Conservation (phyloP, 176 grass and related monocot species). For the Thinopyrum elongatum region DNA sequence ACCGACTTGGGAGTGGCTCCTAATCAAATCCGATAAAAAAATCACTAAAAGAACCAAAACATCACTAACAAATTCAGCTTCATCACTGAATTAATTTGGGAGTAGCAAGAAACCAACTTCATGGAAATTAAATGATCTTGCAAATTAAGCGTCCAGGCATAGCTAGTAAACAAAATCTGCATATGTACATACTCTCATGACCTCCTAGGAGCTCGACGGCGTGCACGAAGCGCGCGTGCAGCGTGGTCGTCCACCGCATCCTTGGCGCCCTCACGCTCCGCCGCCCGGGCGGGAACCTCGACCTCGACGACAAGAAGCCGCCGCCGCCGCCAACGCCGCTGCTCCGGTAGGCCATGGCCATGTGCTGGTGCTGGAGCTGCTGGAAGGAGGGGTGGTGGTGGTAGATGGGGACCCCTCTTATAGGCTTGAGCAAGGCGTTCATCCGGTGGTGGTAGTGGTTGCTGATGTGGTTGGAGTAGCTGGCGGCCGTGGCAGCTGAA, state of each 20-base stretch:
- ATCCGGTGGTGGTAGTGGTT: not conserved
- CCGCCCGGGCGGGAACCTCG: conserved; percentile 25
- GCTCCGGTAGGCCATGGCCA: not conserved
- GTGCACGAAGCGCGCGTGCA: conserved; percentile 43
- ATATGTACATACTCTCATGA: conserved; percentile 36
- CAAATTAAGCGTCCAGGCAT: not conserved
- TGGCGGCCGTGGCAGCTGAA: not conserved
- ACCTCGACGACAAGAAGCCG: not conserved
- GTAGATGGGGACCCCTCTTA: conserved; percentile 40
- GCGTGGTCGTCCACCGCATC: conserved; percentile 50
- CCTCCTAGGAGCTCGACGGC: conserved; percentile 44
- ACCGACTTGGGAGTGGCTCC: conserved; percentile 52
- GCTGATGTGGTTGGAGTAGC: conserved; percentile 12
- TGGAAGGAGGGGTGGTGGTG: not conserved
- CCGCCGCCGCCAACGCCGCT: not conserved
- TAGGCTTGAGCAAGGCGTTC: conserved; percentile 32
- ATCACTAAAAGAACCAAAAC: no score
- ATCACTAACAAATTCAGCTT: no score
- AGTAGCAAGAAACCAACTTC: not conserved
- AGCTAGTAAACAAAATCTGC: not conserved
- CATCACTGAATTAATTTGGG: not conserved
- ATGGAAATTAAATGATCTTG: not conserved
- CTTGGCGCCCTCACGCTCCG: conserved; percentile 35
- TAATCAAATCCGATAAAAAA: not conserved
- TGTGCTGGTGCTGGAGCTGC: conserved; percentile 1